These are phyloP conservation scores for Epichloe gansuensis DNA, from an alignment of 2,329 filamentous ascomycete species.

Conservation along the genomic window DNA sequence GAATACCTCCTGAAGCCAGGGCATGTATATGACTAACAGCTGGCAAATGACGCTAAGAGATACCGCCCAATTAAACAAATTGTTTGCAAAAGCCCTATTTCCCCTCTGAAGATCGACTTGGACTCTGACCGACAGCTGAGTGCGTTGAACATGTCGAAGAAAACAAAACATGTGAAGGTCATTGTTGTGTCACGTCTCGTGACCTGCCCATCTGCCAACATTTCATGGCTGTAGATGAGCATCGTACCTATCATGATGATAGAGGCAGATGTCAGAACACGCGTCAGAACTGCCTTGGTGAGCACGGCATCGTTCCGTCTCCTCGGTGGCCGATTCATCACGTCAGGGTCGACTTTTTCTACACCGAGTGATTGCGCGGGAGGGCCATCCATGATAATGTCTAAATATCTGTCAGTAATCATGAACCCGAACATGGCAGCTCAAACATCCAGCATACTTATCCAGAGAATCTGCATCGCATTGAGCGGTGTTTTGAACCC, in stretches of 20 bases:
- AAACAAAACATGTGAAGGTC: slow-evolving; percentile 97
- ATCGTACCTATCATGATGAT: slow-evolving; percentile 93
- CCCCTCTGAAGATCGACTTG: slow-evolving; percentile 79
- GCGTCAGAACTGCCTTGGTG: slow-evolving; percentile 68
- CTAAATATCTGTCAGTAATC: slow-evolving; percentile 32
- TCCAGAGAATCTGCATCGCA: slow-evolving; percentile 99
- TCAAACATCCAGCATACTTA: slow-evolving; percentile 49
- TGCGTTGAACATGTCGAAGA: slow-evolving; percentile 99
- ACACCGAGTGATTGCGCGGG: slow-evolving; percentile 95
- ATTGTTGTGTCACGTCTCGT: slow-evolving; percentile 94
- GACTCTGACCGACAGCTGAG: slow-evolving; percentile 82
- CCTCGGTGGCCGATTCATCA: slow-evolving; percentile 82
- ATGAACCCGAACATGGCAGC: neutral
- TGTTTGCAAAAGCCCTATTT: slow-evolving; percentile 74
- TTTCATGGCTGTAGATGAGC: slow-evolving; percentile 81
- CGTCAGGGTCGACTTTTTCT: slow-evolving; percentile 83
- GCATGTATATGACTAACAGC: slow-evolving; percentile 84
- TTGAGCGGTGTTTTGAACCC: slow-evolving; percentile 94
- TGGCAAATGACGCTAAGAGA: slow-evolving; percentile 75
- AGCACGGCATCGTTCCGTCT: slow-evolving; percentile 80
- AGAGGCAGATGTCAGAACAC: slow-evolving; percentile 74
- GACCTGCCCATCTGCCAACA: slow-evolving; percentile 70
- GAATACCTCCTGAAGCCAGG: slow-evolving; percentile 86
- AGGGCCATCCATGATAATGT: slow-evolving; percentile 98
- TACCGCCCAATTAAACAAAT: slow-evolving; percentile 94